phyloP scores from a whole-genome alignment of 2,329 filamentous ascomycete species.

The Trichoderma atrobrunneum region DNA sequence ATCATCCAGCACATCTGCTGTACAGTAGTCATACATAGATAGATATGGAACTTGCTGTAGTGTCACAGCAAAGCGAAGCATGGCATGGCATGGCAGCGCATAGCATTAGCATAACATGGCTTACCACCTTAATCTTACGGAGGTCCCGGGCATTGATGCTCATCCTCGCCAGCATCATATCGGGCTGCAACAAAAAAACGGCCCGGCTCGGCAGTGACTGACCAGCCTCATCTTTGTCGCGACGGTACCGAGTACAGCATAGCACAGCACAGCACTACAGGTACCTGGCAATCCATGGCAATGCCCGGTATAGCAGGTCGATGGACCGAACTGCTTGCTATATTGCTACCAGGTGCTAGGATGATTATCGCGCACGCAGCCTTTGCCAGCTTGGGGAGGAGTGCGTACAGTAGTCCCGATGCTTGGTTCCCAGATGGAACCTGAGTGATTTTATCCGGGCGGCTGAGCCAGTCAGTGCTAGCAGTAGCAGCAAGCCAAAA shows the following conservation, averaged over 20 bases:
- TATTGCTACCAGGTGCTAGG: background rate
- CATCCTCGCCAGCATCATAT: background rate
- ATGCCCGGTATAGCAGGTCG: background rate
- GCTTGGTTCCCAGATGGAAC: conserved; percentile 14
- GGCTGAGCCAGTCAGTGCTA: conserved; percentile 4
- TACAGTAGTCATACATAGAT: background rate
- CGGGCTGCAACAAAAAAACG: conserved; percentile 15
- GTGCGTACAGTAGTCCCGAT: conserved; percentile 14
- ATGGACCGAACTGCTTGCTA: background rate
- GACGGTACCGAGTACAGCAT: background rate
- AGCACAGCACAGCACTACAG: background rate
- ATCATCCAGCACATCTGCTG: background rate
- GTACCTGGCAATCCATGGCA: background rate
- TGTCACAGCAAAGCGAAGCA: background rate
- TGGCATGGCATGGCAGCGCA: background rate
- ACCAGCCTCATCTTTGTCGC: background rate
- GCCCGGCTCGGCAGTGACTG: conserved; percentile 13
- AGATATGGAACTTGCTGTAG: background rate
- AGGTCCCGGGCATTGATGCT: background rate
- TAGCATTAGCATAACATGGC: background rate
- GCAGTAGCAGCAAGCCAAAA: background rate
- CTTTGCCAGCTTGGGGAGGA: conserved; percentile 17
- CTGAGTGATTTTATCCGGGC: conserved; percentile 19
- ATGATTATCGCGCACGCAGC: conserved; percentile 9
- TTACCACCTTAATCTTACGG: background rate